Percentiles rank a stretch among this genome's conserved stretches.
Conservation (phyloP, 331 rosid genomes). For the Phaseolus coccineus region DNA sequence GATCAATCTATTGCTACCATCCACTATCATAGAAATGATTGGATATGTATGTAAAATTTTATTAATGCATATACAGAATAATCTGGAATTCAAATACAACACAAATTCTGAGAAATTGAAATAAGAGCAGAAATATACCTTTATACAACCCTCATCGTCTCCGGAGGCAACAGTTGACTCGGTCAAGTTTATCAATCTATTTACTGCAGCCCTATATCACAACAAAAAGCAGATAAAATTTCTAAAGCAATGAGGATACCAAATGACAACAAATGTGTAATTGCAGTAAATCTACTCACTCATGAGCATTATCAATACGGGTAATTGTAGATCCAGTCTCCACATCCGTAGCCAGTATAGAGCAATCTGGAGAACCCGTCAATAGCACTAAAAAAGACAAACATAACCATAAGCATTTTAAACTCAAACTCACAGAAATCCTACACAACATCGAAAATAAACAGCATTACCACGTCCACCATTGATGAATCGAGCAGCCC, state of each 20-base stretch:
- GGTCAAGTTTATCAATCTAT: slow-evolving; percentile 74
- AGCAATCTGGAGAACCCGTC: slow-evolving; percentile 87
- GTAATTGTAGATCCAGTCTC: slow-evolving; percentile 87
- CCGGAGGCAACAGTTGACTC: slow-evolving; percentile 85
- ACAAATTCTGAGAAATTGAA: slow-evolving; percentile 28
- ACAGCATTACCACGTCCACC: slow-evolving; percentile 71
- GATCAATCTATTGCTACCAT: slow-evolving; percentile 1
- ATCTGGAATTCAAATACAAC: slow-evolving; percentile 22
- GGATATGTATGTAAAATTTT: background rate
- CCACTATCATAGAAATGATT: slow-evolving; percentile 14
- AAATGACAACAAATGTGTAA: slow-evolving; percentile 16
- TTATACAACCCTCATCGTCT: slow-evolving; percentile 85
- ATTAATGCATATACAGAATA: slow-evolving; percentile 2
- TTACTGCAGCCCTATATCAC: slow-evolving; percentile 69
- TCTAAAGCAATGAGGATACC: slow-evolving; percentile 21
- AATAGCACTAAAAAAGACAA: slow-evolving; percentile 60
- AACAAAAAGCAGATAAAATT: slow-evolving; percentile 6
- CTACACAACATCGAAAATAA: background rate
- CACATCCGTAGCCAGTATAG: slow-evolving; percentile 83
- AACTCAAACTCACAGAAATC: background rate
- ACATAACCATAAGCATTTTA: slow-evolving; percentile 5
- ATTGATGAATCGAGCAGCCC: slow-evolving; percentile 82
- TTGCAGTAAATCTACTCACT: slow-evolving; percentile 56
- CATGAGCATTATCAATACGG: slow-evolving; percentile 82
- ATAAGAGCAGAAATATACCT: slow-evolving; percentile 56